A percentile compares a stretch with the other conserved stretches of the same genome.
These are phyloP conservation scores for Tylopilus plumbeoviolaceoides DNA, from an alignment of 768 basidiomycete species.

Conservation along the genomic window DNA sequence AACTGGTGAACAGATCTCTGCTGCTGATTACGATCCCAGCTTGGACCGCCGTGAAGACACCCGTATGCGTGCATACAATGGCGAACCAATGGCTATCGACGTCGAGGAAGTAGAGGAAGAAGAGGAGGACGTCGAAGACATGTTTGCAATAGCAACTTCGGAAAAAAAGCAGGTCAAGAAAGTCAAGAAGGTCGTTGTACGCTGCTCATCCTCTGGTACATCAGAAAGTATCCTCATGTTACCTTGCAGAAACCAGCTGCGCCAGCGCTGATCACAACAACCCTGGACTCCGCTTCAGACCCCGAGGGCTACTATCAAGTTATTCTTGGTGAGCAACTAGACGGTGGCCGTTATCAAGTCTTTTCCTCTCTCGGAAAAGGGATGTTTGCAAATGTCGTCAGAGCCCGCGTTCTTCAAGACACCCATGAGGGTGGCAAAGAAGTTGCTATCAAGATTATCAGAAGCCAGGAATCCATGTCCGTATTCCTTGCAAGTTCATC, in stretches of 20 bases:
- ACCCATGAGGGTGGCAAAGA: slow-evolving; percentile 56
- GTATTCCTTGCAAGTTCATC: slow-evolving; percentile 29
- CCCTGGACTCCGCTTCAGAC: slow-evolving; percentile 88
- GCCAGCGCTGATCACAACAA: slow-evolving; percentile 68
- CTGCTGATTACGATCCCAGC: slow-evolving; percentile 89
- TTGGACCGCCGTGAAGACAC: slow-evolving; percentile 84
- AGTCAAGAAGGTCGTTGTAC: slow-evolving; percentile 53
- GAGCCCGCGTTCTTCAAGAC: slow-evolving; percentile 78
- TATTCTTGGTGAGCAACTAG: slow-evolving; percentile 91
- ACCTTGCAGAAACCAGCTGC: slow-evolving; percentile 41
- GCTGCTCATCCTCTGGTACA: slow-evolving; percentile 14
- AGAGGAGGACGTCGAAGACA: slow-evolving; percentile 89
- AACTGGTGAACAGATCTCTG: slow-evolving; percentile 69
- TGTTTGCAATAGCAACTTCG: slow-evolving; percentile 71
- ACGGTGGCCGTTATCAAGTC: slow-evolving; percentile 90
- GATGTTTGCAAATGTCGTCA: slow-evolving; percentile 97
- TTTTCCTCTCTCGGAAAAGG: slow-evolving; percentile 95
- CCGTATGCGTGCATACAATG: slow-evolving; percentile 54
- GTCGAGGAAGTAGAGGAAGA: slow-evolving; percentile 43
- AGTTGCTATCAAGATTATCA: slow-evolving; percentile 96
- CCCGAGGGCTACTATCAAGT: slow-evolving; percentile 94
- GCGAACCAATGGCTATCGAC: slow-evolving; percentile 35
- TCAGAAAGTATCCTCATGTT: slow-evolving; percentile 1
- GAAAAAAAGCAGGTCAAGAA: slow-evolving; percentile 53
- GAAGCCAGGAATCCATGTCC: slow-evolving; percentile 95